These are phyloP conservation scores for Handroanthus guayacan DNA, from an alignment of 257 asterid species.

Conservation along the genomic window DNA sequence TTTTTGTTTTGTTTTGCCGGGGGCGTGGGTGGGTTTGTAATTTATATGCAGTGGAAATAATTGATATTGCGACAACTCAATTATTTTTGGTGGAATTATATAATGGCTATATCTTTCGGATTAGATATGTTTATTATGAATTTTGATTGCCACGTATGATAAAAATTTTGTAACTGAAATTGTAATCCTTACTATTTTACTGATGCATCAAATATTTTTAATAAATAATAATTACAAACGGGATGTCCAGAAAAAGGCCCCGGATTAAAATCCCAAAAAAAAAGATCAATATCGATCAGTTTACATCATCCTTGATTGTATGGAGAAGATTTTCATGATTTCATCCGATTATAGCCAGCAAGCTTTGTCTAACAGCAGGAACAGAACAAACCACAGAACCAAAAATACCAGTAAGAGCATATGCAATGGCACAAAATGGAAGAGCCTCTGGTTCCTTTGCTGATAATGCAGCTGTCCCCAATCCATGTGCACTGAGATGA, in stretches of 20 bases:
- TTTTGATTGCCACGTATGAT: not conserved
- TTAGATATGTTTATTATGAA: too few species aligned
- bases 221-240: not conserved
- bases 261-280: too few species aligned
- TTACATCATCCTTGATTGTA: slow-evolving; percentile 14
- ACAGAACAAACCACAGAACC: slow-evolving; percentile 94
- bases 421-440: slow-evolving; percentile 97
- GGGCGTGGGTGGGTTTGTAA: too few species aligned
- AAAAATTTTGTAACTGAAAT: not conserved
- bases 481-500: slow-evolving; percentile 83
- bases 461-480: slow-evolving; percentile 97
- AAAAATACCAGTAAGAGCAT: slow-evolving; percentile 92
- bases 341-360: slow-evolving; percentile 85
- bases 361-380: slow-evolving; percentile 87
- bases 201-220: not conserved
- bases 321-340: slow-evolving; percentile 40
- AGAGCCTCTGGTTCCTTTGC: slow-evolving; percentile 99
- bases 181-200: not conserved
- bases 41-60: too few species aligned
- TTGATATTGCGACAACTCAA: too few species aligned
- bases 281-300: slow-evolving; percentile 3
- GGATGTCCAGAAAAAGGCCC: too few species aligned
- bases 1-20: too few species aligned
- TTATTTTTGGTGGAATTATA: too few species aligned
- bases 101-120: too few species aligned